Conservation (phyloP, 1,139 yeast species). For the Saccharomyces pastorianus region DNA sequence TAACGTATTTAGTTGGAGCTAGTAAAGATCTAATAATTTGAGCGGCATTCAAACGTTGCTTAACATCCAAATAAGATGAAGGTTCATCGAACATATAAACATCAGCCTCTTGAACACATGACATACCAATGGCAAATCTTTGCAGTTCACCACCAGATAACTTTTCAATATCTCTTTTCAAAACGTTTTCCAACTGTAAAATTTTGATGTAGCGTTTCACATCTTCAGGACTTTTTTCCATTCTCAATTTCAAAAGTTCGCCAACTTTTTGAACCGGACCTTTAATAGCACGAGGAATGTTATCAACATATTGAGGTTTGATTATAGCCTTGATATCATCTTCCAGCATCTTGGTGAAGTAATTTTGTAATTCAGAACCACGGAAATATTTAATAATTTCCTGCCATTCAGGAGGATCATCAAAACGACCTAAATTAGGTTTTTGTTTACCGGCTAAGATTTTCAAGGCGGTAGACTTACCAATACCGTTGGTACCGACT, state of each 20-base stretch:
- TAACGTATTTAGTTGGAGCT: constrained; percentile 68
- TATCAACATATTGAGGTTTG: constrained; percentile 97
- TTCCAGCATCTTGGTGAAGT: constrained; percentile 86
- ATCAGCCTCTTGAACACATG: constrained; percentile 89
- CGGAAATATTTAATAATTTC: constrained; percentile 85
- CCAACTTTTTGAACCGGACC: constrained; percentile 86
- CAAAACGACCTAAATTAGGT: constrained; percentile 89
- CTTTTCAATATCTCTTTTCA: constrained; percentile 78
- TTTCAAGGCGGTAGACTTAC: constrained; percentile 95
- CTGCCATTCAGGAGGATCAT: constrained; percentile 96
- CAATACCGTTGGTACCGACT: constrained; percentile 98
- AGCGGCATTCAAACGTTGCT: constrained; percentile 97
- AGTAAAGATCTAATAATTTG: constrained; percentile 81
- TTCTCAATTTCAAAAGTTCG: constrained; percentile 65
- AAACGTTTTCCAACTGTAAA: constrained; percentile 64
- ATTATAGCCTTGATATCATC: constrained; percentile 90
- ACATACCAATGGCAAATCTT: constrained; percentile 95
- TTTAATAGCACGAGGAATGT: constrained; percentile 90
- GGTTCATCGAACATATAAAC: constrained; percentile 99
- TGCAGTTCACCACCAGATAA: constrained; percentile 98
- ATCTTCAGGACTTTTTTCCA: constrained; percentile 54
- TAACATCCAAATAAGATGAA: constrained; percentile 93
- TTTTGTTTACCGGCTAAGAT: constrained; percentile 97
- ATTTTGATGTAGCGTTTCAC: constrained; percentile 55
- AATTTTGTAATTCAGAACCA: constrained; percentile 95